Evolutionary conservation across 2,329 filamentous ascomycete species (phyloP).

Genomic region (Trichoderma asperellum): DNA sequence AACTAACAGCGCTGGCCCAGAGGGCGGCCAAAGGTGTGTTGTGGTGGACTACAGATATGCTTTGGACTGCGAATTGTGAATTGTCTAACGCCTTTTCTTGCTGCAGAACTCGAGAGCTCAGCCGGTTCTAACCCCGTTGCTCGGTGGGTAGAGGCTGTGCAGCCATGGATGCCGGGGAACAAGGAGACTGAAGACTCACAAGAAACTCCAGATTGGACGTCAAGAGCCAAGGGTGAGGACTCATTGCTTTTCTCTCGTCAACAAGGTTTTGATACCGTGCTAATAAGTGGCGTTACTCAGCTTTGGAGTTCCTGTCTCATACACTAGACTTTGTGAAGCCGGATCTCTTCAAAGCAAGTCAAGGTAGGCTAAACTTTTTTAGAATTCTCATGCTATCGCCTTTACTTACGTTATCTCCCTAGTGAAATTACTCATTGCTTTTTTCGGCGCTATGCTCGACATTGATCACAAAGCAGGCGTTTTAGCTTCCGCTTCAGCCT

Average conservation of each 20-base stretch:
- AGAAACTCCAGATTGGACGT: constrained; percentile 55
- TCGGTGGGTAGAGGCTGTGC: constrained; percentile 60
- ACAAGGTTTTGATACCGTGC: neutral
- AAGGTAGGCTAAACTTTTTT: constrained; percentile 43
- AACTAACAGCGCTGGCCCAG: constrained; percentile 47
- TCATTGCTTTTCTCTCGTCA: neutral
- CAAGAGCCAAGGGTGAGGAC: constrained; percentile 54
- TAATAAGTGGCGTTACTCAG: constrained; percentile 38
- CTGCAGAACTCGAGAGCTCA: constrained; percentile 49
- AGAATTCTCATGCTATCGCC: neutral
- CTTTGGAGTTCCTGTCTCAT: constrained; percentile 59
- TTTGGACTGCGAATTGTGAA: neutral
- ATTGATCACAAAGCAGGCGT: constrained; percentile 64
- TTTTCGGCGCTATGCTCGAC: constrained; percentile 63
- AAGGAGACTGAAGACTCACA: constrained; percentile 47
- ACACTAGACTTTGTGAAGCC: constrained; percentile 55
- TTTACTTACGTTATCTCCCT: neutral
- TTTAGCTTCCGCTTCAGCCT: constrained; percentile 56
- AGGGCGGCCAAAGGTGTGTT: constrained; percentile 50
- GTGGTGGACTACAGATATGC: neutral
- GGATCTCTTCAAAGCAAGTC: constrained; percentile 53
- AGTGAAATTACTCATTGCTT: constrained; percentile 55
- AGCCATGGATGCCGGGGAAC: constrained; percentile 56
- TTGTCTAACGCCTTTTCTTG: neutral
- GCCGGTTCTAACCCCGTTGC: constrained; percentile 53